Percentiles rank a stretch among this genome's conserved stretches.
Conservation (phyloP, 345 rosid species). For the Gossypium anomalum region DNA sequence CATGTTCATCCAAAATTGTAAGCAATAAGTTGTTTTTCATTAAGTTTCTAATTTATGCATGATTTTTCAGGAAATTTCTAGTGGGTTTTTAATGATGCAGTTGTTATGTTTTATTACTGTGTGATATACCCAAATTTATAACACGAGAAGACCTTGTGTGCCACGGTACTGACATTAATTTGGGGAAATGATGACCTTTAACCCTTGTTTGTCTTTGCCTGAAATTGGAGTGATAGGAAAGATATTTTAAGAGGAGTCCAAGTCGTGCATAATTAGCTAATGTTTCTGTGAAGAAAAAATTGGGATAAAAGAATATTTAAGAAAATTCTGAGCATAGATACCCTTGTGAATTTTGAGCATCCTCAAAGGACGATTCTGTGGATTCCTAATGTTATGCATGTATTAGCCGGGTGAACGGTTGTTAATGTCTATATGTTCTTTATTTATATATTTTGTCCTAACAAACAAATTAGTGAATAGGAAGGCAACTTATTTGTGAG, state of each 20-base stretch:
- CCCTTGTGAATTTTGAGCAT: not conserved
- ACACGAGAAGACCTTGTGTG: not conserved
- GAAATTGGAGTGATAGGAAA: not conserved
- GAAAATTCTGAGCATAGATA: not conserved
- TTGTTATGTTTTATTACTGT: not conserved
- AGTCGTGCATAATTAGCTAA: not conserved
- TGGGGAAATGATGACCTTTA: not conserved
- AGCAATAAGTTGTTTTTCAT: conserved; percentile 12
- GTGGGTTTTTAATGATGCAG: not conserved
- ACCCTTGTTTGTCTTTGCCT: not conserved
- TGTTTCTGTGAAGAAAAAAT: not conserved
- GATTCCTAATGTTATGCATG: not conserved
- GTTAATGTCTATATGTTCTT: not conserved
- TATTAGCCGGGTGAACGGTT: not conserved
- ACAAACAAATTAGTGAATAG: not conserved
- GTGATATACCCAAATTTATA: not conserved
- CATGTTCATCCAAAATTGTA: conserved; percentile 80
- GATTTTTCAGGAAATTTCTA: not conserved
- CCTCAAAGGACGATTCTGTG: not conserved
- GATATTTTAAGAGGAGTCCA: not conserved
- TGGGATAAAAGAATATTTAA: not conserved
- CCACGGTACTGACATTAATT: not conserved
- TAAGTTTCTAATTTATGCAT: not conserved
- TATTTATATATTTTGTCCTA: not conserved
- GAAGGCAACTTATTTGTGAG: not conserved